These are phyloP conservation scores for Ganoderma leucocontextum DNA, from an alignment of 1,284 basidiomycete species.

Conservation along the genomic window DNA sequence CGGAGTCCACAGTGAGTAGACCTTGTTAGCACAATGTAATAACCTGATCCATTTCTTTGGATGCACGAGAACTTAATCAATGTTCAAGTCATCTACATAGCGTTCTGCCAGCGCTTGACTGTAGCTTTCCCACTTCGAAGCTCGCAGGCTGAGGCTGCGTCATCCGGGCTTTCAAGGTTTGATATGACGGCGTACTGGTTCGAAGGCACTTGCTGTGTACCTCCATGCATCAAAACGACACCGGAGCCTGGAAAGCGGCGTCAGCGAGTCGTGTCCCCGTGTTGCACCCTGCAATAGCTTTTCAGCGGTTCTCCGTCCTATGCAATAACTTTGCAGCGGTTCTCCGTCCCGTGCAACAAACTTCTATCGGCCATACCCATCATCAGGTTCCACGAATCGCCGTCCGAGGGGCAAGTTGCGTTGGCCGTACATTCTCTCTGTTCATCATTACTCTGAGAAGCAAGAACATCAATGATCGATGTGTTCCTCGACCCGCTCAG, in stretches of 20 bases:
- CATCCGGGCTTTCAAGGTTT: slow-evolving; percentile 12
- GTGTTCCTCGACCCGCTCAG: slow-evolving; percentile 11
- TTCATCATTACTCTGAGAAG: slow-evolving; percentile 19
- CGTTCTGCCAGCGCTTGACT: not conserved
- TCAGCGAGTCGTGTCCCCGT: not conserved
- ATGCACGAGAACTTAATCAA: not conserved
- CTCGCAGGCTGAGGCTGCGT: not conserved
- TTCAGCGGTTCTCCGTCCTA: not conserved
- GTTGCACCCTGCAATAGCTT: not conserved
- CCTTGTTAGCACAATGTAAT: not conserved
- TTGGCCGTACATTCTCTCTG: slow-evolving; percentile 7
- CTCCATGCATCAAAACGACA: not conserved
- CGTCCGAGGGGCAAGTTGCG: not conserved
- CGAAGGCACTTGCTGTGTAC: not conserved
- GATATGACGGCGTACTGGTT: slow-evolving; percentile 2
- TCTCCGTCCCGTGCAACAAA: not conserved
- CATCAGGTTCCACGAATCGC: slow-evolving; percentile 4
- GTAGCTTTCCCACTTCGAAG: not conserved
- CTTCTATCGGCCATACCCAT: not conserved
- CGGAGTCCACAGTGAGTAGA: slow-evolving; percentile 5
- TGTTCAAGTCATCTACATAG: not conserved
- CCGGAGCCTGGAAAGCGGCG: not conserved
- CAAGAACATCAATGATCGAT: slow-evolving; percentile 23
- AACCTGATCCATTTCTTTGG: slow-evolving; percentile 6
- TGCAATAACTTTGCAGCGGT: not conserved